Evolutionary conservation across 768 basidiomycete genomes (phyloP).

Genomic region (Mycena polygramma): DNA sequence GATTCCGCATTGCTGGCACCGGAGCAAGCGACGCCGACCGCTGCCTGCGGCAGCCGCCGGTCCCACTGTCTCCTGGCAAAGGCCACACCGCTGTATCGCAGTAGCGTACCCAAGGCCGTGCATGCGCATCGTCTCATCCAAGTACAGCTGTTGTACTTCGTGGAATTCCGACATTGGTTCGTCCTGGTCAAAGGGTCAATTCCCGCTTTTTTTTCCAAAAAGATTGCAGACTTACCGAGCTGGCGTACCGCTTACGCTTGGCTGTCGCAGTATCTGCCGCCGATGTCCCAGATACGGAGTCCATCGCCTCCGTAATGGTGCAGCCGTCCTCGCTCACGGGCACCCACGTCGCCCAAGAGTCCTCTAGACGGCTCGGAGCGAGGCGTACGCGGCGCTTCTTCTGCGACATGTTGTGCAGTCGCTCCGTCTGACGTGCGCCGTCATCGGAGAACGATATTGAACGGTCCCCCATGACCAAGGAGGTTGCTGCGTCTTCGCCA

Average conservation of each 20-base stretch:
- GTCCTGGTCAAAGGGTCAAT: no score
- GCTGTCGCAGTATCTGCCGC: no score
- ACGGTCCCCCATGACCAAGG: neutral
- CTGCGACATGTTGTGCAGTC: neutral
- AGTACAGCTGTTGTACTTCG: neutral
- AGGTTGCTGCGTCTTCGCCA: neutral
- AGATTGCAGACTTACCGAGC: slow-evolving; percentile 18
- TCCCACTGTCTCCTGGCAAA: neutral
- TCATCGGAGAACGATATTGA: slow-evolving; percentile 8
- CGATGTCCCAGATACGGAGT: neutral
- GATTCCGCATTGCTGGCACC: slow-evolving; percentile 17
- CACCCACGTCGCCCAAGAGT: neutral
- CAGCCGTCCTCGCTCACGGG: neutral
- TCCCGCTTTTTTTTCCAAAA: no score
- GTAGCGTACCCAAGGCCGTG: slow-evolving; percentile 13
- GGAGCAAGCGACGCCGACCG: slow-evolving; percentile 1
- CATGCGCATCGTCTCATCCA: slow-evolving; percentile 5
- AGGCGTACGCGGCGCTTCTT: neutral
- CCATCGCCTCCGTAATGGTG: neutral
- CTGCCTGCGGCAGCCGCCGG: neutral
- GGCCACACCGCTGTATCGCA: neutral
- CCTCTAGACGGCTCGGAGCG: neutral
- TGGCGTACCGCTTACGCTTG: slow-evolving; percentile 12
- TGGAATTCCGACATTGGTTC: slow-evolving; percentile 13
- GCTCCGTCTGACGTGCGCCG: neutral